Conservation (phyloP, 768 basidiomycete genomes). For the Mycena vulgaris region DNA sequence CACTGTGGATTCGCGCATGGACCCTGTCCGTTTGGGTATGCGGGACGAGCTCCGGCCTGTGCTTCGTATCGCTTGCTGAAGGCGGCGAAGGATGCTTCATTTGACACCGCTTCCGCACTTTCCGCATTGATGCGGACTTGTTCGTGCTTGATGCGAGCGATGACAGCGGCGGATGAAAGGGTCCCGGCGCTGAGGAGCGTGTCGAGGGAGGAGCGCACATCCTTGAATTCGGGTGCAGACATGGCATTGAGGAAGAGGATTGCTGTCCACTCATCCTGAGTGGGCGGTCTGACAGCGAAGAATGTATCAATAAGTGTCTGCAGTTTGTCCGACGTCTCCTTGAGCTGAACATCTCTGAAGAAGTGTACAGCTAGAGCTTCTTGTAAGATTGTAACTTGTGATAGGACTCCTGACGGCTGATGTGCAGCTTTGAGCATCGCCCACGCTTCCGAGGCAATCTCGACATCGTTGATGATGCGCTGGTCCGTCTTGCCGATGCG, state of each 20-base stretch:
- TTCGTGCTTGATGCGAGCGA: conserved; percentile 15
- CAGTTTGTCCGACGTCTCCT: neutral
- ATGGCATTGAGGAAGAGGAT: conserved; percentile 22
- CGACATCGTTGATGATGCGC: conserved; percentile 8
- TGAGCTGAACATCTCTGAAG: neutral
- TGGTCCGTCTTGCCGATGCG: conserved; percentile 1
- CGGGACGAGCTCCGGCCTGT: neutral
- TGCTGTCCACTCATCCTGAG: conserved; percentile 6
- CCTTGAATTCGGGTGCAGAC: neutral
- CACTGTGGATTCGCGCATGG: conserved; percentile 23
- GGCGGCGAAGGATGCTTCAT: conserved; percentile 1
- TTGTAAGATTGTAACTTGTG: conserved; percentile 18
- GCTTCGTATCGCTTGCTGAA: neutral
- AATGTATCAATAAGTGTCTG: conserved; percentile 6
- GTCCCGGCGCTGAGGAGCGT: conserved; percentile 8
- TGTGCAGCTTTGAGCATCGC: conserved; percentile 9
- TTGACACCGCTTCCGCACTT: neutral
- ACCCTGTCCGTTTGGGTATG: neutral
- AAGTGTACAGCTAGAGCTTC: conserved; percentile 1
- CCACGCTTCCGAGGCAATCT: neutral
- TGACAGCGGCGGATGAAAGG: conserved; percentile 6
- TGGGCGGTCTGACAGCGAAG: conserved; percentile 16
- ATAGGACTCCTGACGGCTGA: conserved; percentile 6
- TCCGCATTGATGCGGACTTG: conserved; percentile 13
- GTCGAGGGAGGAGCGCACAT: conserved; percentile 12